A percentile compares a stretch with the other conserved stretches of the same genome.
Conservation (phyloP, 2,329 filamentous ascomycete genomes). For the Hortaea werneckii region DNA sequence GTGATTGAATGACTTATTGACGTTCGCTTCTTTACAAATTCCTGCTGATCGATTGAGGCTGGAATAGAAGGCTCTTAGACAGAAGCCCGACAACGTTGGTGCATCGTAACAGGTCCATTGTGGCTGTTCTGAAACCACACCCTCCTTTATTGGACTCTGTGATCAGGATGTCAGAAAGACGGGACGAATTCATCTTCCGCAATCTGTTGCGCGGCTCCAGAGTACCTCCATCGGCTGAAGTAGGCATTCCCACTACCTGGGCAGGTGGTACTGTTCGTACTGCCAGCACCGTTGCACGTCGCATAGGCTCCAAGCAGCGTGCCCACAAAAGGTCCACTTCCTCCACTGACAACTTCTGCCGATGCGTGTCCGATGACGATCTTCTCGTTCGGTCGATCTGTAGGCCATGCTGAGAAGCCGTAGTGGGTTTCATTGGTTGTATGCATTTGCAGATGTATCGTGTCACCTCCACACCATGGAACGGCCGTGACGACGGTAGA, state of each 20-base stretch:
- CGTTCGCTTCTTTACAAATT: no score
- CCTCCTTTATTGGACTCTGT: no score
- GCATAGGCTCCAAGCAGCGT: not conserved
- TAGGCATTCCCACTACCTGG: not conserved
- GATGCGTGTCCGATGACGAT: not conserved
- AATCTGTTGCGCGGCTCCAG: not conserved
- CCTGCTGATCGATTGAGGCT: no score
- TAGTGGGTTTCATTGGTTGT: not conserved
- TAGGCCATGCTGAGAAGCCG: not conserved
- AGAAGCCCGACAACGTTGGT: no score
- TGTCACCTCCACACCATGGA: not conserved
- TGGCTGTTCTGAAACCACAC: no score
- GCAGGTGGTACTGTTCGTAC: not conserved
- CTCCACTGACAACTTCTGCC: not conserved
- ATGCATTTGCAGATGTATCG: not conserved
- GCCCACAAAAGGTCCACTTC: not conserved
- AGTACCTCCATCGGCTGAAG: not conserved
- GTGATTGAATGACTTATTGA: no score
- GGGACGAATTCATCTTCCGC: slow-evolving; percentile 5
- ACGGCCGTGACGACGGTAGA: not conserved
- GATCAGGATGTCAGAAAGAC: not conserved
- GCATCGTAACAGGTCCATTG: no score
- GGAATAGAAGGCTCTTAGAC: no score
- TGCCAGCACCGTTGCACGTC: not conserved
- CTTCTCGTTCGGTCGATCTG: not conserved